Evolutionary conservation across 345 rosid genomes (phyloP).

Genomic region (Salix udensis): DNA sequence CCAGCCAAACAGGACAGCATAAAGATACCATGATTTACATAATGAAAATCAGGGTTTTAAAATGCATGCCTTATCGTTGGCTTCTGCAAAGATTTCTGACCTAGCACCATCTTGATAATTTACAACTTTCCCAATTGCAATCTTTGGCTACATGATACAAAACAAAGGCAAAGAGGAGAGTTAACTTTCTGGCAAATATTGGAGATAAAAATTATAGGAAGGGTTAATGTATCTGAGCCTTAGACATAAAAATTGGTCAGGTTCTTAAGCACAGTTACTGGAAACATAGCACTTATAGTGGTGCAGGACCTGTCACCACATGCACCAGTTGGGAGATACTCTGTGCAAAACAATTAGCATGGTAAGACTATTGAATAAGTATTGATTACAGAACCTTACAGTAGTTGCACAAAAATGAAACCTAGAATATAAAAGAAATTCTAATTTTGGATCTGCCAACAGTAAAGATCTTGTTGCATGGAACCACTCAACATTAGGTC

Average conservation of each 20-base stretch:
- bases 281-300: constrained; percentile 49
- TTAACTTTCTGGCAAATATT: constrained; percentile 11
- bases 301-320: constrained; percentile 73
- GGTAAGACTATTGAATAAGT: constrained; percentile 9
- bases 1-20: constrained; percentile 27
- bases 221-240: constrained; percentile 24
- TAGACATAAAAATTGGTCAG: constrained; percentile 28
- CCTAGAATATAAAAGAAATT: not conserved
- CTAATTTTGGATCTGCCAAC: not conserved
- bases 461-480: not conserved
- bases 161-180: constrained; percentile 10
- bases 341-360: constrained; percentile 18
- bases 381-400: constrained; percentile 12
- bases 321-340: constrained; percentile 49
- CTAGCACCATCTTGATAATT: constrained; percentile 50
- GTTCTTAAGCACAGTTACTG: constrained; percentile 52
- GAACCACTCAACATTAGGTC: not conserved
- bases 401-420: not conserved
- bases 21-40: constrained; percentile 34
- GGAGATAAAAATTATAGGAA: constrained; percentile 9
- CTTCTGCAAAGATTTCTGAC: constrained; percentile 65
- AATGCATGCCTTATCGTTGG: constrained; percentile 58
- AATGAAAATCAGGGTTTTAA: constrained; percentile 28
- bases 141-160: constrained; percentile 34
- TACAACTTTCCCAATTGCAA: constrained; percentile 37